Base-by-base conservation (phyloP, 192 early-diverging fungal genomes). In the Coemansia sp. region DNA sequence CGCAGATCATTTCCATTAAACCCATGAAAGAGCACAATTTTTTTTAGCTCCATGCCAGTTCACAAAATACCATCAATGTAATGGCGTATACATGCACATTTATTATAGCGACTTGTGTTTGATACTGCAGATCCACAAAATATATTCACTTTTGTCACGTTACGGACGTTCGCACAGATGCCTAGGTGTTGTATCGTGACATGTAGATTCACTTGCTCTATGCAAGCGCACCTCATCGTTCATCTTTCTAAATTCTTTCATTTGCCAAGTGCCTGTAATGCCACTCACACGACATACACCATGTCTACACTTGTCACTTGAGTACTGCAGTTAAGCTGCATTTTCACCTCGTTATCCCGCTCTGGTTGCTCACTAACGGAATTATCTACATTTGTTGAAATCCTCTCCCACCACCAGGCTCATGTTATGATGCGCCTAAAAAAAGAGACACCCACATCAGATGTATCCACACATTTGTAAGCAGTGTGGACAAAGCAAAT, bases 271-370 rank as follows among this genome's bases (percentile, higher is more conserved):
- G 46, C 15, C 55, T 57, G 27, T 53, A 57, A 57, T 57, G 55
- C 55, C 12, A 29, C 55, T 31, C 55, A 57, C 55, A 29, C 55
- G 55, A 57, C 51, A 27, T 27, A 27, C 14, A 12, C 55, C 55
- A 57, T 57, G 55, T 32, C 55, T 34, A 57, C 53, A 2, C 12
- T 31, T n/a, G 55, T 57, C 55, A 57, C 55, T 57, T 57, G 55
- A 32, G 29, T 57, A 5, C 55, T 17, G 19, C 48, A 51, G 19
- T 8, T 27, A 11, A 6, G 5, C 45, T 41, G 15, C 25, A 29
- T 31, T n/a, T 57, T 17, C 31, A 17, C 15, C 31, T 57, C 29
- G 29, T 31, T 34, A 15, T 31, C 31, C 55, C 29, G 5, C 55
- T 15, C 5, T 48, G 42, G 51, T 53, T 53, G 25, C 31, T 57